A percentile compares a stretch with the other conserved stretches of the same genome.
These are phyloP conservation scores for Lentinula aciculospora DNA, from an alignment of 768 basidiomycete species.

Conservation along the genomic window DNA sequence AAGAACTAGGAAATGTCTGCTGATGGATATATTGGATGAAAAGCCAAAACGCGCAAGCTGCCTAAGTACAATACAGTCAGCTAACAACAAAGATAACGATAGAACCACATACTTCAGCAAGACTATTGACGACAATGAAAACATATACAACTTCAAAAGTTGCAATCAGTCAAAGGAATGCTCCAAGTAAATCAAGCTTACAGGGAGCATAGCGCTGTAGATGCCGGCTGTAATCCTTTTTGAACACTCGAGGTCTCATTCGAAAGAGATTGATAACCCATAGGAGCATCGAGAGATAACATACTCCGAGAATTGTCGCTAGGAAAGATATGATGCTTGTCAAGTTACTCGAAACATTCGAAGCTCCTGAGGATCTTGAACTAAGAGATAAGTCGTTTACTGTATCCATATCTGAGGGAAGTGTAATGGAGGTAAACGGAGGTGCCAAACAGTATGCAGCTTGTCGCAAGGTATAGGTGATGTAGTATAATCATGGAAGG, in stretches of 20 bases:
- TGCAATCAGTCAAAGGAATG: not conserved
- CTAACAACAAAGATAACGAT: not conserved
- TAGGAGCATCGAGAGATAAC: not conserved
- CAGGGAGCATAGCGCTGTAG: slow-evolving; percentile 1
- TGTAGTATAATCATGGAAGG: too few relatives aligned
- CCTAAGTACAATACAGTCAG: not conserved
- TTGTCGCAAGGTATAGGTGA: too few relatives aligned
- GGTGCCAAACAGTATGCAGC: too few relatives aligned
- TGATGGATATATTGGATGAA: not conserved
- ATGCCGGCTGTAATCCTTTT: not conserved
- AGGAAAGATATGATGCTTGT: not conserved
- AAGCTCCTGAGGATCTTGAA: not conserved
- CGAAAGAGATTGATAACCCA: not conserved
- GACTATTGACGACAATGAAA: not conserved
- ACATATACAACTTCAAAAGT: not conserved
- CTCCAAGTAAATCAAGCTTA: not conserved
- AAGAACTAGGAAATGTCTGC: not conserved
- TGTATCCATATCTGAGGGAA: not conserved
- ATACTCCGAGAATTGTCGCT: not conserved
- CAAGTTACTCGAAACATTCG: not conserved
- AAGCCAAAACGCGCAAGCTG: slow-evolving; percentile 1
- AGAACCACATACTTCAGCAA: not conserved
- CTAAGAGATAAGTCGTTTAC: not conserved
- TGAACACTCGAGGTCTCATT: not conserved
- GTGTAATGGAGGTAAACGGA: not conserved